Percentiles rank a stretch among this genome's conserved stretches.
Evolutionary conservation across 2,329 filamentous ascomycete genomes (phyloP).

Genomic region (Fusarium duplospermum): DNA sequence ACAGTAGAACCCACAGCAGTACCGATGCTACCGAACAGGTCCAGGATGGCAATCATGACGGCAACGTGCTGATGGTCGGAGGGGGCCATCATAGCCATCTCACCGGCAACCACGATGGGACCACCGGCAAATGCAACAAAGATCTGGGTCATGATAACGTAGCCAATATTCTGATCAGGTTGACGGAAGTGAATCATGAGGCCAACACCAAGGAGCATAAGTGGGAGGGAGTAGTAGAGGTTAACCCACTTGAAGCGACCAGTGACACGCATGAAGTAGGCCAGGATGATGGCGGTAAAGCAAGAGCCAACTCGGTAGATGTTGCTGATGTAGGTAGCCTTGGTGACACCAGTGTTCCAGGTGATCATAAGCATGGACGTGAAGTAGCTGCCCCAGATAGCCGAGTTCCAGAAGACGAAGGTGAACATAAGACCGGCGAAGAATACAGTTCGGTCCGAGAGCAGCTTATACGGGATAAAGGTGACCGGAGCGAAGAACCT

Average conservation of each 20-base stretch:
- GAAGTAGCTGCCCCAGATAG: constrained; percentile 55
- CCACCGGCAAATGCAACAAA: constrained; percentile 26
- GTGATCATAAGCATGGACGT: constrained; percentile 55
- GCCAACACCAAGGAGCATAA: constrained; percentile 15
- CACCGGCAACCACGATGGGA: constrained; percentile 18
- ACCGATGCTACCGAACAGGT: constrained; percentile 24
- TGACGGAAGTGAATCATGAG: constrained; percentile 34
- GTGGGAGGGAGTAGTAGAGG: neutral
- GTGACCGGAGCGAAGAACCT: constrained; percentile 63
- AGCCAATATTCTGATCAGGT: constrained; percentile 22
- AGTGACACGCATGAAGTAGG: neutral
- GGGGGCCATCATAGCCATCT: constrained; percentile 36
- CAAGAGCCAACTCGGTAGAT: constrained; percentile 54
- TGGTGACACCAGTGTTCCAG: constrained; percentile 50
- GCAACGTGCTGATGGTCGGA: constrained; percentile 38
- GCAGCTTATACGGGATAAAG: constrained; percentile 61
- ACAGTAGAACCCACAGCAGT: constrained; percentile 26
- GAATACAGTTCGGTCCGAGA: constrained; percentile 52
- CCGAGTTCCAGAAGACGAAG: constrained; percentile 51
- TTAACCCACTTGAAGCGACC: constrained; percentile 1
- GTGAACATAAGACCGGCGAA: constrained; percentile 52
- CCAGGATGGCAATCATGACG: constrained; percentile 19
- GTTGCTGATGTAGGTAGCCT: constrained; percentile 53
- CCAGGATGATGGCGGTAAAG: constrained; percentile 30
- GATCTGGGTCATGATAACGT: constrained; percentile 24